Evolutionary conservation across 108 stramenopile species (phyloP).

Genomic region (Cyclostephanos tholiformis): DNA sequence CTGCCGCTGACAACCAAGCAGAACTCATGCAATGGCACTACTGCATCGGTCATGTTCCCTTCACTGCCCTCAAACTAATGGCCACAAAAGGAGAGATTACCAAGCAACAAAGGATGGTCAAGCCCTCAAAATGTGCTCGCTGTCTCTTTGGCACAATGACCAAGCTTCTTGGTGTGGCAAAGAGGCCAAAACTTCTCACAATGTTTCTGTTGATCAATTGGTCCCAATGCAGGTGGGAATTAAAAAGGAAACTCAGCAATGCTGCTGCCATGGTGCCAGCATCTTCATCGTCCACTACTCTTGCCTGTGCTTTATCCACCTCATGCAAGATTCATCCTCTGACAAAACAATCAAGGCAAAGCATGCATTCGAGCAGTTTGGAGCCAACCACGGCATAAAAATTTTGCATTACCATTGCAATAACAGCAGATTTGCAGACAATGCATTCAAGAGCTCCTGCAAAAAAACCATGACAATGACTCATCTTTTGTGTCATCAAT

Average conservation of each 20-base stretch:
- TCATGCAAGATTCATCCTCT: too few species aligned
- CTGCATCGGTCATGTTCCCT: background rate
- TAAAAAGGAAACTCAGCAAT: background rate
- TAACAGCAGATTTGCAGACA: conserved; percentile 51
- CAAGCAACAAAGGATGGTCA: background rate
- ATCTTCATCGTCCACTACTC: conserved; percentile 48
- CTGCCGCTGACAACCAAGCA: background rate
- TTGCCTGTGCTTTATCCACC: conserved; percentile 1
- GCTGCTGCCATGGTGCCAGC: conserved; percentile 3
- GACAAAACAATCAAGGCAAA: too few species aligned
- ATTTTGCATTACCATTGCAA: conserved; percentile 58
- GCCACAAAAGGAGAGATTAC: background rate
- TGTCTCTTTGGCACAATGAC: too few species aligned
- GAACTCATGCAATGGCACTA: too few species aligned
- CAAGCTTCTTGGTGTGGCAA: background rate
- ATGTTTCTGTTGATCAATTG: too few species aligned
- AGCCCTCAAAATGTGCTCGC: conserved; percentile 3
- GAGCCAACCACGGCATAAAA: too few species aligned
- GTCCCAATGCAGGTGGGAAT: background rate
- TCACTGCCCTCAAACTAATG: background rate
- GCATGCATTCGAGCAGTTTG: too few species aligned
- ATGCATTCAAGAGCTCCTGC: background rate
- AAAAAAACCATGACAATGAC: too few species aligned
- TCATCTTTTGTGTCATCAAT: too few species aligned
- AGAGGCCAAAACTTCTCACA: background rate